Percentiles rank a stretch among this genome's conserved stretches.
Evolutionary conservation across 2,329 filamentous ascomycete genomes (phyloP).

Genomic region (Xylariaceae sp.): DNA sequence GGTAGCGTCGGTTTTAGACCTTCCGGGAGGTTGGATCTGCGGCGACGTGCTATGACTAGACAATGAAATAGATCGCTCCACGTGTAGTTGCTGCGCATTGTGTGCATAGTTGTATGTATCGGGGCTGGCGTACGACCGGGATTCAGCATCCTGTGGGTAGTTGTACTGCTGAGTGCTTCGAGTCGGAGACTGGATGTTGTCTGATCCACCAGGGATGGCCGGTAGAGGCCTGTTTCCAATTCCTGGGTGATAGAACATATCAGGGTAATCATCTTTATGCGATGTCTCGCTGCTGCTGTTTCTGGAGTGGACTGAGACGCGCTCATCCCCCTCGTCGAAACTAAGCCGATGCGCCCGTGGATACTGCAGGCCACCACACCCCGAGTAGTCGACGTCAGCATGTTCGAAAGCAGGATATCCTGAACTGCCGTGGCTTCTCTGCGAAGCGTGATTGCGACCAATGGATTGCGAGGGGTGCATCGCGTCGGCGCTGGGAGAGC

Average conservation of each 20-base stretch:
- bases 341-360: slow-evolving; percentile 71
- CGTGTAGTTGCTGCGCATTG: slow-evolving; percentile 42
- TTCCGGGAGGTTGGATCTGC: slow-evolving; percentile 70
- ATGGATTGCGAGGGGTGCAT: slow-evolving; percentile 45
- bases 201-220: slow-evolving; percentile 58
- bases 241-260: slow-evolving; percentile 91
- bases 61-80: slow-evolving; percentile 73
- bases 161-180: slow-evolving; percentile 45
- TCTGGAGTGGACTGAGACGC: slow-evolving; percentile 51
- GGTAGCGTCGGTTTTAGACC: slow-evolving; percentile 92
- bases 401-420: slow-evolving; percentile 45
- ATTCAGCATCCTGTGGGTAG: slow-evolving; percentile 46
- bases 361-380: slow-evolving; percentile 81
- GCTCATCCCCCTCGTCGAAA: slow-evolving; percentile 90
- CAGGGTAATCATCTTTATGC: slow-evolving; percentile 68
- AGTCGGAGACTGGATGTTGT: slow-evolving; percentile 48
- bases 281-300: slow-evolving; percentile 61
- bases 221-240: slow-evolving; percentile 61
- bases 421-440: slow-evolving; percentile 38
- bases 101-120: slow-evolving; percentile 45
- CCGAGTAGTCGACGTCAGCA: slow-evolving; percentile 77
- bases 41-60: slow-evolving; percentile 77
- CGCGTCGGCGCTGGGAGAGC: slow-evolving; percentile 36
- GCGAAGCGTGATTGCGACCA: slow-evolving; percentile 34
- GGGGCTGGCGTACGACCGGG: slow-evolving; percentile 40